A percentile compares a stretch with the other conserved stretches of the same genome.
phyloP scores from a whole-genome alignment of 495 filamentous ascomycete species.

The Penicillium malachiteum region DNA sequence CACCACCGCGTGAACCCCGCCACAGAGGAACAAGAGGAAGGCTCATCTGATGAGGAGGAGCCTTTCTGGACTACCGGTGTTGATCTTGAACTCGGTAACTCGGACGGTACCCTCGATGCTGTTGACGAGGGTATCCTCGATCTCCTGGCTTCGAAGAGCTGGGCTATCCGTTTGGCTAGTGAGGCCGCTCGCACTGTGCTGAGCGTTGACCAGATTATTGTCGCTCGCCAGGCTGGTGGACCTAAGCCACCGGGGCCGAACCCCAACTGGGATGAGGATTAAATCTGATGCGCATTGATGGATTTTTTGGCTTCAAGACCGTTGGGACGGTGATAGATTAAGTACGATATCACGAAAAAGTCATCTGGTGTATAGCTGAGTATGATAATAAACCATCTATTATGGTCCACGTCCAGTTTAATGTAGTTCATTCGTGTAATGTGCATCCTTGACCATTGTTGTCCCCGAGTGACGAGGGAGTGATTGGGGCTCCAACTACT shows the following conservation, averaged over 20 bases:
- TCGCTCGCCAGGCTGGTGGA: constrained; percentile 93
- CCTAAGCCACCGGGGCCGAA: constrained; percentile 95
- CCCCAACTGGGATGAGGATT: constrained; percentile 98
- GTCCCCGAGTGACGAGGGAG: too few relatives aligned
- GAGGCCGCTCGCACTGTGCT: constrained; percentile 92
- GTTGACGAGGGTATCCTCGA: constrained; percentile 90
- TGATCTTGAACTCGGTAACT: constrained; percentile 84
- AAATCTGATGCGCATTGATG: constrained; percentile 29
- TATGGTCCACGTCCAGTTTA: constrained; percentile 6
- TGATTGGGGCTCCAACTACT: too few relatives aligned
- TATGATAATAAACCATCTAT: constrained; percentile 24
- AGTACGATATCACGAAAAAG: constrained; percentile 31
- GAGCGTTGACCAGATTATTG: constrained; percentile 98
- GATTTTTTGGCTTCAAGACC: constrained; percentile 21
- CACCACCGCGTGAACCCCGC: constrained; percentile 61
- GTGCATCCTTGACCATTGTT: background rate
- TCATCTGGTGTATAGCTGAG: constrained; percentile 23
- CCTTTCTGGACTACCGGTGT: constrained; percentile 88
- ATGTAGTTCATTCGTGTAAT: background rate
- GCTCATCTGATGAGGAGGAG: constrained; percentile 51
- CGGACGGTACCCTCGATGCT: constrained; percentile 79
- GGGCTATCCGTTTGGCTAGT: constrained; percentile 94
- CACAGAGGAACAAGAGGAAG: constrained; percentile 37
- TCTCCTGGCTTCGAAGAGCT: constrained; percentile 84
- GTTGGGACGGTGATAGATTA: constrained; percentile 26